Base-by-base conservation (phyloP, 352 stramenopile species). In the Phytophthora colocasiae region DNA sequence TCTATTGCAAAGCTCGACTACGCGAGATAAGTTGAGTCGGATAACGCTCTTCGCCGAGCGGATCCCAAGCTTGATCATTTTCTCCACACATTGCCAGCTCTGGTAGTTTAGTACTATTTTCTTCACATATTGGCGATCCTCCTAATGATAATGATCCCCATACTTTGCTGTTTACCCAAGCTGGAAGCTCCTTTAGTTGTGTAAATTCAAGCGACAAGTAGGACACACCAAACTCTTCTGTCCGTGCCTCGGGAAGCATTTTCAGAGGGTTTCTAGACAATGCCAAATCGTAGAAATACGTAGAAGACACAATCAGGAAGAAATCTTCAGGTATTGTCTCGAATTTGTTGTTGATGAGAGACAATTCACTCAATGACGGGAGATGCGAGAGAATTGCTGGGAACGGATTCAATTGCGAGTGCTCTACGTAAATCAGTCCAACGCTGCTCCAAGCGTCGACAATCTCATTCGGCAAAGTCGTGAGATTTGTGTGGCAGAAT, bases 201-300 rank as follows among this genome's bases (percentile, higher is more conserved):
- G 78, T 81, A 45, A 58, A 53, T 14, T 75, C 72, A 15, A 85
- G 57, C 8, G 64, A 59, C 38, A 87, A 46, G 24, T 72, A 71
- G 6, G 63, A 64, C 4, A 89, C 46, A 2, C 51, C 61, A n/a
- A 61, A 53, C 0, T 46, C 34, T 26, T 63, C 56, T 1, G 49
- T 57, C 4, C 75, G 46, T 6, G 45, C 36, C 1, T 59, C 7
- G 0, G 77, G 77, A 2, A 87, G 34, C 14, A 39, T 27, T 39
- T 14, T 12, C 4, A 89, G 26, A 7, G 73, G 66, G 32, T 78
- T 84, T 46, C 29, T 41, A 2, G 69, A 69, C 6, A 84, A 48
- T 12, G 55, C 66, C 17, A 84, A 45, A 6, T 70, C 47, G 22
- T 69, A 61, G 41, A 71, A 80, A 36, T 66, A 58, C 2, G 24